Base-by-base conservation (phyloP, 805 yeast species). In the Blastobotrys attinorum region DNA sequence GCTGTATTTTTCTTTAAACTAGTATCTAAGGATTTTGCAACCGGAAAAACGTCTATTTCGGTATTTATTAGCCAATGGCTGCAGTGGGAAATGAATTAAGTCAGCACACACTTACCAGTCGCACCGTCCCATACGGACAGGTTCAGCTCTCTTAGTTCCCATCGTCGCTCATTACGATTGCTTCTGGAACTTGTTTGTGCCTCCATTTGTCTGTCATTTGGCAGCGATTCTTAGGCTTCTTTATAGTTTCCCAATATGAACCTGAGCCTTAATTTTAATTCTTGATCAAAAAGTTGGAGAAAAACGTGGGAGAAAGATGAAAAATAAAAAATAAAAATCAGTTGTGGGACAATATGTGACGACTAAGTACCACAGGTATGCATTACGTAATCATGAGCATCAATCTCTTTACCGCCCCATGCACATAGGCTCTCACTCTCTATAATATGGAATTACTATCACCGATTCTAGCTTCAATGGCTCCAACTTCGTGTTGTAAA, bases 1-100 rank as follows among this genome's bases (percentile, higher is more conserved):
- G 87, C 82, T 3, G 86, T 61, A 39, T 89, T 85, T 59, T 81
- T 84, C 67, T 88, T 88, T 51, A 88, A 66, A 45, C 89, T 81
- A 0, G 94, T 68, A 57, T 88, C 96, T 27, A 42, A 49, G 15
- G 39, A 45, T 21, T 31, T 48, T 7, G 39, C 49, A 15, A 32
- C 34, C 13, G 39, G 48, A 25, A 33, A 58, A 37, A 33, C 52
- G 55, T 33, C 53, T 47, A 22, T 32, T 15, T 22, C n/a, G n/a
- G n/a, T n/a, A n/a, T n/a, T n/a, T n/a, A n/a, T n/a, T n/a, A n/a
- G n/a, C n/a, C n/a, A n/a, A 34, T 21, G 21, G 27, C 22, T 31
- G 25, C 13, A 18, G 29, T 8, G 36, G 18, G 37, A 15, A 32
- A 31, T 17, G 18, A 22, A 35, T 22, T 20, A 33, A 10, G 34